A percentile compares a stretch with the other conserved stretches of the same genome.
Conservation (phyloP, 2,329 filamentous ascomycete species). For the Colletotrichum orbiculare region DNA sequence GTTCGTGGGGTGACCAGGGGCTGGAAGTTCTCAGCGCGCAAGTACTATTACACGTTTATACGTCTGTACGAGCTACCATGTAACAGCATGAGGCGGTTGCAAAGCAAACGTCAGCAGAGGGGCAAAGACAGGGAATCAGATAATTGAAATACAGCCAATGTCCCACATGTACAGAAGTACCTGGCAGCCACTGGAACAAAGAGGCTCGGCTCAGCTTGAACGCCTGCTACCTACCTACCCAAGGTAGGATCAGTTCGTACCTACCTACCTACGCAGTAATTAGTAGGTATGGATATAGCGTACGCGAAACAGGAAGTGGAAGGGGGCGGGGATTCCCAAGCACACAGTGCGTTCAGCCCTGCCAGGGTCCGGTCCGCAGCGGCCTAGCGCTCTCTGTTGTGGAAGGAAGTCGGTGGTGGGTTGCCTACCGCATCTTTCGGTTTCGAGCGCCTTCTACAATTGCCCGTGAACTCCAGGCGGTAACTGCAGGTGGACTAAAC, state of each 20-base stretch:
- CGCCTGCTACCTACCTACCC: slow-evolving; percentile 7
- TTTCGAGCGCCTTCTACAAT: slow-evolving; percentile 37
- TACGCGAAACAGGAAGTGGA: background rate
- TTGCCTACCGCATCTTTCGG: slow-evolving; percentile 34
- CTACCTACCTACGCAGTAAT: too few species aligned
- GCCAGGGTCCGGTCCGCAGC: slow-evolving; percentile 35
- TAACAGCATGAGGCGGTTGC: background rate
- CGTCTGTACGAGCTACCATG: background rate
- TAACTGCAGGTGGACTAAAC: slow-evolving; percentile 31
- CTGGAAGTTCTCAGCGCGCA: background rate
- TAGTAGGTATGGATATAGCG: background rate
- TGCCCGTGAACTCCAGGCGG: slow-evolving; percentile 36
- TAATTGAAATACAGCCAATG: background rate
- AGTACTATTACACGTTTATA: too few species aligned
- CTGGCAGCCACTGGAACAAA: slow-evolving; percentile 23
- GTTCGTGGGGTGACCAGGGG: slow-evolving; percentile 33
- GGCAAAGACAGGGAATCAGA: slow-evolving; percentile 23
- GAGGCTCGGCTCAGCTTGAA: slow-evolving; percentile 18
- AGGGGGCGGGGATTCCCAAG: slow-evolving; percentile 8
- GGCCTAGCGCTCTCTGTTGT: slow-evolving; percentile 6
- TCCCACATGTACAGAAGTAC: slow-evolving; percentile 23
- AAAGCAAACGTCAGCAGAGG: slow-evolving; percentile 31
- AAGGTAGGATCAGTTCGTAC: too few species aligned
- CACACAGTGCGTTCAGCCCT: slow-evolving; percentile 34
- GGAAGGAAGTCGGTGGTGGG: slow-evolving; percentile 22